A percentile compares a stretch with the other conserved stretches of the same genome.
Conservation (phyloP, 2,329 filamentous ascomycete genomes). For the Scolecobasidium constrictum region DNA sequence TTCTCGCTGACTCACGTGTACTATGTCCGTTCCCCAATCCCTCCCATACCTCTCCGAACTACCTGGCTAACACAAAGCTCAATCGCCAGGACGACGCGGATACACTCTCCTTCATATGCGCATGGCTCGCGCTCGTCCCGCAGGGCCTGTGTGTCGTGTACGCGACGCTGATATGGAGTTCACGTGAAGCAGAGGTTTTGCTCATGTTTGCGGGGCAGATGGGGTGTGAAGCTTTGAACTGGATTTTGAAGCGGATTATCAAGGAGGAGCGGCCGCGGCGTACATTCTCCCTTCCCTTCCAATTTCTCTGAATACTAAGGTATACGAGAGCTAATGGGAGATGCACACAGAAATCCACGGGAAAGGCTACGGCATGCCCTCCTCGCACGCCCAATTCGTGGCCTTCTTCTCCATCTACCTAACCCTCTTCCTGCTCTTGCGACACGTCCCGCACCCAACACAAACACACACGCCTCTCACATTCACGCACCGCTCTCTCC, state of each 20-base stretch:
- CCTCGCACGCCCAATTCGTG: slow-evolving; percentile 90
- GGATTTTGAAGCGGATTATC: slow-evolving; percentile 76
- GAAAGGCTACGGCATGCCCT: slow-evolving; percentile 96
- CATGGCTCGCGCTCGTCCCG: slow-evolving; percentile 87
- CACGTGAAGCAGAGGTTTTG: slow-evolving; percentile 78
- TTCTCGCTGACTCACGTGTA: slow-evolving; percentile 92
- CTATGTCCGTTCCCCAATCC: slow-evolving; percentile 54
- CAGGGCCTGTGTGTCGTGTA: slow-evolving; percentile 88
- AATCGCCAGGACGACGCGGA: slow-evolving; percentile 66
- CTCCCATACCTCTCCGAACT: not conserved
- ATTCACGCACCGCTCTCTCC: slow-evolving; percentile 46
- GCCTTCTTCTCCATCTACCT: slow-evolving; percentile 83
- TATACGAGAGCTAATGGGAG: not conserved
- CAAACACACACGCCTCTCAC: slow-evolving; percentile 44
- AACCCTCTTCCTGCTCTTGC: slow-evolving; percentile 70
- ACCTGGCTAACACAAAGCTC: not conserved
- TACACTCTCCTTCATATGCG: slow-evolving; percentile 73
- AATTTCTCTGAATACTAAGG: not conserved
- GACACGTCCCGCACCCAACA: slow-evolving; percentile 51
- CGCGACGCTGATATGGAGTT: slow-evolving; percentile 79
- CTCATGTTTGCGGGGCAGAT: slow-evolving; percentile 90
- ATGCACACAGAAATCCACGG: slow-evolving; percentile 52
- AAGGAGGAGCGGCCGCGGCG: slow-evolving; percentile 81
- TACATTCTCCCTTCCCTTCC: slow-evolving; percentile 23
- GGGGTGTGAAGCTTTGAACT: slow-evolving; percentile 84